These are phyloP conservation scores for Apostasia shenzhenica DNA, from an alignment of 106 monocot species.

Conservation along the genomic window DNA sequence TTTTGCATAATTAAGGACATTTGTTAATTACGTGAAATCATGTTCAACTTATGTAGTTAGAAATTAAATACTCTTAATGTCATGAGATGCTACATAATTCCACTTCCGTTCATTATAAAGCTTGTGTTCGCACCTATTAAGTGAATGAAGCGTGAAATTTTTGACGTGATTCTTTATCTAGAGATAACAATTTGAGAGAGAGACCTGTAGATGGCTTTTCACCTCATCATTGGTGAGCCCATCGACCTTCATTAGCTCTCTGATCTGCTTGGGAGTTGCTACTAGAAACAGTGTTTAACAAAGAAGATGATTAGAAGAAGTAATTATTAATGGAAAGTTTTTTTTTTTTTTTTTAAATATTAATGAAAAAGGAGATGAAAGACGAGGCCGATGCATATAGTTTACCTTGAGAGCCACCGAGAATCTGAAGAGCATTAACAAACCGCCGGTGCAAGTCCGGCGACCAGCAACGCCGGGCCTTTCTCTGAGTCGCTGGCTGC, in stretches of 20 bases:
- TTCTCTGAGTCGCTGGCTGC: conserved; percentile 33
- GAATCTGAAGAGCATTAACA: conserved; percentile 83
- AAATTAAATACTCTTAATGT: too few relatives aligned
- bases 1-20: too few relatives aligned
- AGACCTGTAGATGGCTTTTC: conserved; percentile 97
- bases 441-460: conserved; percentile 96
- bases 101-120: too few relatives aligned
- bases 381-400: background rate
- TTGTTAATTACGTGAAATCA: too few relatives aligned
- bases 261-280: conserved; percentile 93
- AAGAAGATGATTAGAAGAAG: background rate
- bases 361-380: too few relatives aligned
- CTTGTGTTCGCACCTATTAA: too few relatives aligned
- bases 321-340: background rate
- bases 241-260: conserved; percentile 97
- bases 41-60: too few relatives aligned
- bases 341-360: too few relatives aligned
- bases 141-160: too few relatives aligned
- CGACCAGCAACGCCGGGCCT: conserved; percentile 91
- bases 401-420: conserved; percentile 89
- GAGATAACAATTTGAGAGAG: background rate
- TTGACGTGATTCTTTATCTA: too few relatives aligned
- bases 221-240: conserved; percentile 97
- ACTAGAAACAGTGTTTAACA: conserved; percentile 22
- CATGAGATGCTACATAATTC: too few relatives aligned